These are phyloP conservation scores for Alternaria burnsii DNA, from an alignment of 2,329 filamentous ascomycete genomes.

Conservation along the genomic window DNA sequence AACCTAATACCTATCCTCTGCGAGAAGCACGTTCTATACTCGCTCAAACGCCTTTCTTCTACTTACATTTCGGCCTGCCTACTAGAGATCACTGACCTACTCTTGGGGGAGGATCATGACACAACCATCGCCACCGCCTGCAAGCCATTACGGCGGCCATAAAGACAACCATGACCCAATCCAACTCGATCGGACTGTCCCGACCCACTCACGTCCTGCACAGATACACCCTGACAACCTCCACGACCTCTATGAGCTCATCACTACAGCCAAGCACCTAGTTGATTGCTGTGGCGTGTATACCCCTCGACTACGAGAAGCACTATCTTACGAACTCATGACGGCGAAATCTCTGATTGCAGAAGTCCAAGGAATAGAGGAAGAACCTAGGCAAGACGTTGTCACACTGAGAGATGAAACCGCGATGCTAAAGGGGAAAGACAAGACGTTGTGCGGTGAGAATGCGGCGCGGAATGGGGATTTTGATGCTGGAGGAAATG, in stretches of 20 bases:
- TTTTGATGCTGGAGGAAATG: background rate
- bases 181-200: background rate
- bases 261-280: background rate
- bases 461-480: no score
- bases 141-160: background rate
- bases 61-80: background rate
- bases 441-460: background rate
- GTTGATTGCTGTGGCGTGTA: background rate
- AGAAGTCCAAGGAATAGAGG: background rate
- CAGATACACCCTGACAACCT: no score
- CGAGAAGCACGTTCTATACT: background rate
- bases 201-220: background rate
- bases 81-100: no score
- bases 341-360: background rate
- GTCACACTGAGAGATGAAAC: background rate
- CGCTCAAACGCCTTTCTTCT: background rate
- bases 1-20: background rate
- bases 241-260: background rate
- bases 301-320: no score
- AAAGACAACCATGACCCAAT: background rate
- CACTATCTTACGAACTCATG: background rate
- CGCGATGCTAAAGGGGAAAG: background rate
- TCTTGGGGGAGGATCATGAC: background rate
- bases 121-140: background rate
- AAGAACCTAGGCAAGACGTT: background rate